Evolutionary conservation across 139 green algal species (phyloP).

Genomic region (Mesotaenium endlicherianum): DNA sequence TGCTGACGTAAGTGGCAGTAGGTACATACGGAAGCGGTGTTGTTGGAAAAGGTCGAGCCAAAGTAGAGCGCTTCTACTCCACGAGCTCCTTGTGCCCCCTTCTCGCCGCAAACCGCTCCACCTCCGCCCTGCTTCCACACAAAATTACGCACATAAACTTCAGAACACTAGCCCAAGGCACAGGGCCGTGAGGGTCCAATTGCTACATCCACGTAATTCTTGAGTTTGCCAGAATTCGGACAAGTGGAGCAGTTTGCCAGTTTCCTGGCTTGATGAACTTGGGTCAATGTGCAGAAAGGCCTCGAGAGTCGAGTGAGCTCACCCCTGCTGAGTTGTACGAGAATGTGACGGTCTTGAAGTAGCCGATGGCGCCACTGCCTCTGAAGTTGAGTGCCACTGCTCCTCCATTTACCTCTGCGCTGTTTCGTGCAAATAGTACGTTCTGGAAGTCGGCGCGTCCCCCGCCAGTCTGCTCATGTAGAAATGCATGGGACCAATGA

Average conservation of each 20-base stretch:
- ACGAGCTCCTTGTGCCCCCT: neutral
- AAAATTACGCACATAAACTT: too few species aligned
- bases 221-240: too few species aligned
- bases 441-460: neutral
- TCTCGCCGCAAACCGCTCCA: neutral
- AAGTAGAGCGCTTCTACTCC: neutral
- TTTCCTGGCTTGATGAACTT: too few species aligned
- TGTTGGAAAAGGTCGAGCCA: neutral
- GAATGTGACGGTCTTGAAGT: neutral
- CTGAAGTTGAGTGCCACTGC: neutral
- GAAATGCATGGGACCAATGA: too few species aligned
- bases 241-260: too few species aligned
- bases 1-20: too few species aligned
- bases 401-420: neutral
- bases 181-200: too few species aligned
- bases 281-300: too few species aligned
- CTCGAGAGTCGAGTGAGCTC: neutral
- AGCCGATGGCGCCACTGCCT: neutral
- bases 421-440: conserved; percentile 4
- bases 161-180: too few species aligned
- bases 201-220: too few species aligned
- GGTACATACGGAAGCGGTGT: too few species aligned
- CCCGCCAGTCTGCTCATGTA: neutral
- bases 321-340: neutral
- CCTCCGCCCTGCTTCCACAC: neutral